Percentiles rank a stretch among this genome's conserved stretches.
Evolutionary conservation across 768 basidiomycete species (phyloP).

Genomic region (Dentipellis sp.): DNA sequence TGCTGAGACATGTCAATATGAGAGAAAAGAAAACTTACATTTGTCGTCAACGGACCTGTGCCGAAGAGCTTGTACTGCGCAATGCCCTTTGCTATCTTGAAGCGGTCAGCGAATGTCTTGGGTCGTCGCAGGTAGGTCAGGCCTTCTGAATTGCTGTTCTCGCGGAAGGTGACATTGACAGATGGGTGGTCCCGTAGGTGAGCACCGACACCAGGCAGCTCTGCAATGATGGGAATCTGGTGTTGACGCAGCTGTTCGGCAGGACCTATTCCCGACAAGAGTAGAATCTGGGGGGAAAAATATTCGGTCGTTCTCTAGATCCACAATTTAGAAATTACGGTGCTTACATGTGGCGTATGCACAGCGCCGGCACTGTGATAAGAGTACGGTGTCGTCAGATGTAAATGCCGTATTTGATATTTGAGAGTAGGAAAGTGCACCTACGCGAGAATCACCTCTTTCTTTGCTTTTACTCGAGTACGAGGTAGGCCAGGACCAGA

Average conservation of each 20-base stretch:
- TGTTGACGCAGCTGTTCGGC: conserved; percentile 41
- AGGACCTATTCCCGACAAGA: conserved; percentile 78
- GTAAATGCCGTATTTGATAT: neutral
- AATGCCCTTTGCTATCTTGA: neutral
- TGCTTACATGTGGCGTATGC: conserved; percentile 47
- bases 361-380: conserved; percentile 45
- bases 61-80: conserved; percentile 34
- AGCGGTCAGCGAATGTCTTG: neutral
- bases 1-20: neutral
- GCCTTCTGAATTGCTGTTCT: conserved; percentile 33
- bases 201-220: conserved; percentile 67
- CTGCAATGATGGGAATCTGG: conserved; percentile 44
- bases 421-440: conserved; percentile 15
- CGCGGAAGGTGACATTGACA: conserved; percentile 42
- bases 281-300: conserved; percentile 37
- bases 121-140: conserved; percentile 28
- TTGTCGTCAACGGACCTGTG: conserved; percentile 43
- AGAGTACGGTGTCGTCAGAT: neutral
- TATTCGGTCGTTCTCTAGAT: neutral
- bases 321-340: neutral
- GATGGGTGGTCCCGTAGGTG: conserved; percentile 64
- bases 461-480: conserved; percentile 40
- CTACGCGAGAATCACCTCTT: conserved; percentile 56
- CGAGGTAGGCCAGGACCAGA: conserved; percentile 23
- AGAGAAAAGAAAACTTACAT: conserved; percentile 30